Percentiles rank a stretch among this genome's conserved stretches.
These are phyloP conservation scores for Saccharomycopsis sp. DNA, from an alignment of 805 yeast genomes.

Conservation along the genomic window DNA sequence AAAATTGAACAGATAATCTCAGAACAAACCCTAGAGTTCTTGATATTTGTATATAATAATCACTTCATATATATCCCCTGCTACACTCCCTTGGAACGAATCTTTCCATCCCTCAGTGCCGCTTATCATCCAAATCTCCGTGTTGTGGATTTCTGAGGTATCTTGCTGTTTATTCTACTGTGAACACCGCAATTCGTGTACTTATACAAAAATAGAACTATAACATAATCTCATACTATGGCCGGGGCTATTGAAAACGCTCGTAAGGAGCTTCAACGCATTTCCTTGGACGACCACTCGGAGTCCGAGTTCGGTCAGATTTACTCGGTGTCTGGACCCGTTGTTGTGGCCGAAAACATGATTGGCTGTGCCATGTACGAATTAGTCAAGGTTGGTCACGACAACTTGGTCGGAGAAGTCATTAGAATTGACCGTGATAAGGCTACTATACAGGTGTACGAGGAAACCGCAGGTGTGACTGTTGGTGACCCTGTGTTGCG, in stretches of 20 bases:
- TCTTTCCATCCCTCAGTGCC: too few species aligned
- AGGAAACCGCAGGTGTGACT: slow-evolving; percentile 98
- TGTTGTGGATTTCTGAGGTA: too few species aligned
- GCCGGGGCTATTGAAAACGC: slow-evolving; percentile 98
- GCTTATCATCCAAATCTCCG: too few species aligned
- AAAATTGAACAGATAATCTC: background rate
- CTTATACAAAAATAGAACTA: background rate
- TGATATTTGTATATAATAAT: background rate
- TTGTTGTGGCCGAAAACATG: slow-evolving; percentile 96
- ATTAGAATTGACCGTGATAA: slow-evolving; percentile 94
- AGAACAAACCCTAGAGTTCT: background rate
- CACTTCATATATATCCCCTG: background rate
- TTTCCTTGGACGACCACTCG: slow-evolving; percentile 64
- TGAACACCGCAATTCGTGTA: background rate
- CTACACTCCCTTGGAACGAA: too few species aligned
- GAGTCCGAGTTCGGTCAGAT: slow-evolving; percentile 85
- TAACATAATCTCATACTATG: slow-evolving; percentile 30
- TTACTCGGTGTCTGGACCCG: slow-evolving; percentile 97
- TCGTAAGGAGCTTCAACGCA: slow-evolving; percentile 84
- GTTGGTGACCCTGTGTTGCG: slow-evolving; percentile 98
- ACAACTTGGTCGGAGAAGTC: slow-evolving; percentile 94
- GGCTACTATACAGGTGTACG: slow-evolving; percentile 98
- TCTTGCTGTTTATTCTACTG: background rate
- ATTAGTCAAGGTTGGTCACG: slow-evolving; percentile 96
- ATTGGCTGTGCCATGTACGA: slow-evolving; percentile 99